Base-by-base conservation (phyloP, 1,139 yeast species). In the Geotrichum bryndzae region DNA sequence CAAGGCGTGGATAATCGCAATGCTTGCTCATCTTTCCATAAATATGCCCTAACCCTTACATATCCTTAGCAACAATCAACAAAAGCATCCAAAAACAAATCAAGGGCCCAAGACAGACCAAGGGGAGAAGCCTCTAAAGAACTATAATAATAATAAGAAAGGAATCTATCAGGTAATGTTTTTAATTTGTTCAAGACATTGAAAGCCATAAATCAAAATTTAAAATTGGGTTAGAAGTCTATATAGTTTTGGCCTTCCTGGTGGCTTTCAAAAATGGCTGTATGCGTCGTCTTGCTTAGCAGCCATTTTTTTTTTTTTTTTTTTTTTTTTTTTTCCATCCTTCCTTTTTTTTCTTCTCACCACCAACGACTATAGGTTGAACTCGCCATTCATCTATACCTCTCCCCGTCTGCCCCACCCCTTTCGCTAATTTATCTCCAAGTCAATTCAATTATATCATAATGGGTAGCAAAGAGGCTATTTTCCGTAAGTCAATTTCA, bases 401-500 rank as follows among this genome's bases (percentile, higher is more conserved):
- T 29, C n/a, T 51, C 6, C n/a, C n/a, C 48, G 18, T 15, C 15
- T 22, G n/a, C n/a, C 22, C 18, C 35, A 54, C n/a, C 41, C 29
- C 53, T 45, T 31, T 35, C 45, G 48, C 53, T 33, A 27, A n/a
- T 48, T 51, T 18, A n/a, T 23, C 33, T 8, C 27, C n/a, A 51
- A 51, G 27, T 29, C n/a, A 31, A 13, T 41, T 41, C 8, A n/a
- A 2, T 41, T 41, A 3, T 41, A 41, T 53, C 15, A 59, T 41
- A 52, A 62, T 63, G 64, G 51, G 54, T 52, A 64, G 48, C 29
- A 58, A 61, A 31, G 68, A 66, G 66, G 68, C 66, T 50, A 60
- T 66, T 59, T 66, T 66, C 65, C 68, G 68, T 66, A 64, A 54
- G 68, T 66, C 56, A 46, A 56, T 56, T 59, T 45, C 5, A 27